Percentiles rank a stretch among this genome's conserved stretches.
Evolutionary conservation across 1,284 basidiomycete species (phyloP).

Genomic region (Tranzscheliella williamsii): DNA sequence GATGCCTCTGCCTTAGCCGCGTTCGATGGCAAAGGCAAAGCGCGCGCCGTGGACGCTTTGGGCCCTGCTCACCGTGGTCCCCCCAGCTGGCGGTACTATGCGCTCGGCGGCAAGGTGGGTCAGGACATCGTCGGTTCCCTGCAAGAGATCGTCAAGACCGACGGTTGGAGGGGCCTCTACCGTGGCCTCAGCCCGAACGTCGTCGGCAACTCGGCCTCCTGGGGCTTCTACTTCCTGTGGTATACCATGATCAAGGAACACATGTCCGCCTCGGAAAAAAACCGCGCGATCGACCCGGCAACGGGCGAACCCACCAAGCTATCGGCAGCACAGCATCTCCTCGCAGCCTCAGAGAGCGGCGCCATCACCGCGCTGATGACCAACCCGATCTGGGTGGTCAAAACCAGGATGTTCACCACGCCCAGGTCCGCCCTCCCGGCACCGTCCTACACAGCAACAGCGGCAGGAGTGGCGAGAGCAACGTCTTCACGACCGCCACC

Average conservation of each 20-base stretch:
- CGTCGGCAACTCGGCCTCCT: conserved; percentile 93
- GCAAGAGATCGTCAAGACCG: conserved; percentile 72
- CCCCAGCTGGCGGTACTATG: conserved; percentile 45
- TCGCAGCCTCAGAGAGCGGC: conserved; percentile 90
- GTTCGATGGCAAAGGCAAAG: conserved; percentile 25
- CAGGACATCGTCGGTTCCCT: conserved; percentile 77
- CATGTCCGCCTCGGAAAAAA: conserved; percentile 37
- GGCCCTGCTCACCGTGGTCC: background rate
- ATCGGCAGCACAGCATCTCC: conserved; percentile 77
- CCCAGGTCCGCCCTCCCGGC: conserved; percentile 61
- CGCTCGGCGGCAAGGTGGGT: conserved; percentile 60
- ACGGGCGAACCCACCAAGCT: conserved; percentile 61
- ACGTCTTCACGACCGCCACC: too few relatives aligned
- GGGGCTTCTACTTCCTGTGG: conserved; percentile 98
- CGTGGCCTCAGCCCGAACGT: conserved; percentile 88
- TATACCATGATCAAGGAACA: conserved; percentile 88
- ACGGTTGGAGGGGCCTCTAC: conserved; percentile 86
- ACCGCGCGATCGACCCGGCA: conserved; percentile 5
- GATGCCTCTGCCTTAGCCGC: background rate
- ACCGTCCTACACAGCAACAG: background rate
- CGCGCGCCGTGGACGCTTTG: conserved; percentile 2
- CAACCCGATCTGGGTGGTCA: conserved; percentile 98
- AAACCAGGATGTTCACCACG: conserved; percentile 94
- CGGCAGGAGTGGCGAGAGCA: too few relatives aligned
- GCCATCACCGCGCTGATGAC: conserved; percentile 91